Evolutionary conservation across 192 early-diverging fungal species (phyloP), one percentile per base, ranked within the genome.

Genomic region (Coemansia sp.): DNA sequence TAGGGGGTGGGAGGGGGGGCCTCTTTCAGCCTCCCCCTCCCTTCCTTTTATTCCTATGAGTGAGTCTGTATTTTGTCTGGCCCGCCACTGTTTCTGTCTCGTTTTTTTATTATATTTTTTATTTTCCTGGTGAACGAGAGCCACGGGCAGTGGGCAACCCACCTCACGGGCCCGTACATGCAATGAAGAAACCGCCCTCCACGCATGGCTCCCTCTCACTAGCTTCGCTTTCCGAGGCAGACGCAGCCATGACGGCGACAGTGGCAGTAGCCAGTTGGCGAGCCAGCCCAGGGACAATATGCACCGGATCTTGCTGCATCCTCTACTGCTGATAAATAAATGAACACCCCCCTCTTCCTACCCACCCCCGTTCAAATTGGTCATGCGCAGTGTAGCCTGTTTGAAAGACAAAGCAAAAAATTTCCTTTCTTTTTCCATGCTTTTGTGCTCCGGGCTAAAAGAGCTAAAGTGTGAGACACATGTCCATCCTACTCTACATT

Each of bases 261-360:
- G 24, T 13, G 4, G 50, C 24, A 29, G 53, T 22, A 49, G 52
- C 8, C 29, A 30, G 12, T 30, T 30, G 52, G 52, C 27, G 24
- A 56, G 53, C 53, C 53, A 32, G 53, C 53, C 53, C 53, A 56
- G 53, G 53, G 53, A 56, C 53, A 56, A 32, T 32, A 34, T 34
- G 53, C 27, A 53, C 50, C 50, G 24, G 13, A 29, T 15, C 50
- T 15, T 12, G 18, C 50, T 49, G 45, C 45, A 49, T 18, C n/a
- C 18, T 49, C 20, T 49, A 49, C 45, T 49, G 45, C 45, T 49
- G 45, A 20, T 20, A 20, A 20, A 22, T 49, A 9, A 37, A 37
- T 49, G 45, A 29, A 12, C 50, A 53, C 50, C 50, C 53, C 45
- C 53, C 53, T 29, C 15, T 16, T 56, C 27, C 9, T 56, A 34